phyloP scores from a whole-genome alignment of 192 early-diverging fungal genomes.

The Backusella australiensis region DNA sequence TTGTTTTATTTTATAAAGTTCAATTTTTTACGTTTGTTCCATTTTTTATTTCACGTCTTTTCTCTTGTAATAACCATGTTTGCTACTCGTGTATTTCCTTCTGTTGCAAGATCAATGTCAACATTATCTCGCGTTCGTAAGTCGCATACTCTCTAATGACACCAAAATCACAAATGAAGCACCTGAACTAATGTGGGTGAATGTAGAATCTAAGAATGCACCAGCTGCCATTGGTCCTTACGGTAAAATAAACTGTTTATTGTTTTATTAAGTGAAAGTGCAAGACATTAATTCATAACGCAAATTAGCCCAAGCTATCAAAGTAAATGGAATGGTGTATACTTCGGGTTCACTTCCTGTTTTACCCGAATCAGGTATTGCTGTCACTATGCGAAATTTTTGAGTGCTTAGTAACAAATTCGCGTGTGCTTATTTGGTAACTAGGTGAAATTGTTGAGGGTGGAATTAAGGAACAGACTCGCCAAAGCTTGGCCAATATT shows the following conservation, averaged over 20 bases:
- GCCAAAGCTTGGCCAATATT: conserved; percentile 80
- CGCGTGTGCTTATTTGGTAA: neutral
- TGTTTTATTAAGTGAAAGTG: neutral
- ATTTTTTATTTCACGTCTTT: neutral
- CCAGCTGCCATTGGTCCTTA: conserved; percentile 78
- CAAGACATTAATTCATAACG: neutral
- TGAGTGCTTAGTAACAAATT: neutral
- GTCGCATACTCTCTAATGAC: conserved; percentile 8
- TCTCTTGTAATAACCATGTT: neutral
- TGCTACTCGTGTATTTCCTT: neutral
- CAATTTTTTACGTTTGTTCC: neutral
- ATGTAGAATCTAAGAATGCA: conserved; percentile 51
- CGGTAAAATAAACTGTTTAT: conserved; percentile 43
- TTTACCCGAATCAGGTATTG: conserved; percentile 67
- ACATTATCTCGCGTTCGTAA: conserved; percentile 40
- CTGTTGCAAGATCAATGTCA: conserved; percentile 32
- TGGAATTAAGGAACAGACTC: conserved; percentile 32
- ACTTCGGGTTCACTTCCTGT: conserved; percentile 77
- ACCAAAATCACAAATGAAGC: neutral
- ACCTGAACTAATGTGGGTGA: neutral
- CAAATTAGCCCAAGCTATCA: conserved; percentile 63
- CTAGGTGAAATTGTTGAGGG: conserved; percentile 28
- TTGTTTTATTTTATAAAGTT: neutral
- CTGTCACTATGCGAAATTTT: neutral
- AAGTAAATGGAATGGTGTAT: conserved; percentile 81